Conservation (phyloP, 306 rosid species). For the Inga laurina region DNA sequence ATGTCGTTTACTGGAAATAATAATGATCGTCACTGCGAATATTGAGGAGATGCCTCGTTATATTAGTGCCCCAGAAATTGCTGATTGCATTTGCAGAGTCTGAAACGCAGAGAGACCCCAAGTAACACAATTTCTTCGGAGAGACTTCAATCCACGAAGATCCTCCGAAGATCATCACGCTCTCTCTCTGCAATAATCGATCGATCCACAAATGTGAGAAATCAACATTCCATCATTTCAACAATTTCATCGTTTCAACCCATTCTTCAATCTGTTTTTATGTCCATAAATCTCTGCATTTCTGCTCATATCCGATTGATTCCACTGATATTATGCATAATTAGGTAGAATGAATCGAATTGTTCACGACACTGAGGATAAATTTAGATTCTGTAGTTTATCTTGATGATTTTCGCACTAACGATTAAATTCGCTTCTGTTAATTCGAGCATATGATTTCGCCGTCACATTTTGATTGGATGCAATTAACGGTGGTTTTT, state of each 20-base stretch:
- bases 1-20: not conserved
- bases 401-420: not conserved
- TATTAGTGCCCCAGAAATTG: not conserved
- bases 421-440: not conserved
- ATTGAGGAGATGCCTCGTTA: not conserved
- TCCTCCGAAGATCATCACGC: slow-evolving; percentile 5
- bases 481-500: not conserved
- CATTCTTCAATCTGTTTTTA: not conserved
- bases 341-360: not conserved
- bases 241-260: not conserved
- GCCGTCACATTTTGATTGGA: not conserved
- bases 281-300: not conserved
- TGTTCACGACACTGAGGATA: not conserved
- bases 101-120: slow-evolving; percentile 13
- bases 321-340: not conserved
- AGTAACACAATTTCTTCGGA: slow-evolving; percentile 13
- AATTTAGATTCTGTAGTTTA: not conserved
- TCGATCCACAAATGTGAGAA: slow-evolving; percentile 20
- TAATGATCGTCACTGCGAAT: not conserved
- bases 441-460: not conserved
- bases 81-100: slow-evolving; percentile 6
- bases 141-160: slow-evolving; percentile 5
- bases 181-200: not conserved
- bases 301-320: not conserved
- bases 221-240: slow-evolving; percentile 1